Evolutionary conservation across 2,329 filamentous ascomycete species (phyloP).

Genomic region (Xylariaceae sp.): DNA sequence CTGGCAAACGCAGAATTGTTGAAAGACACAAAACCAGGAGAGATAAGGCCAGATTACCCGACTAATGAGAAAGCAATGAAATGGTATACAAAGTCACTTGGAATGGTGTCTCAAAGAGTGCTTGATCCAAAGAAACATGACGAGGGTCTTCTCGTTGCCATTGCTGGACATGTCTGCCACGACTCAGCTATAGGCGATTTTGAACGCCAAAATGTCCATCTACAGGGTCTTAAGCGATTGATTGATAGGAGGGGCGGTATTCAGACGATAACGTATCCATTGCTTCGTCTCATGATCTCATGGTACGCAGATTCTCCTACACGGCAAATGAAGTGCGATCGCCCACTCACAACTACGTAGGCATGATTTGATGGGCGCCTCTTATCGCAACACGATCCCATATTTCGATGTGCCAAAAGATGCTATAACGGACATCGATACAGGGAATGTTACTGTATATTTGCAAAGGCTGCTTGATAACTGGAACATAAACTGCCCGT

Average conservation of each 20-base stretch:
- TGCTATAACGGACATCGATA: slow-evolving; percentile 20
- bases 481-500: slow-evolving; percentile 22
- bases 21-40: slow-evolving; percentile 11
- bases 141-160: slow-evolving; percentile 26
- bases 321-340: background rate
- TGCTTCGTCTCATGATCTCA: slow-evolving; percentile 27
- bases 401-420: slow-evolving; percentile 21
- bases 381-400: slow-evolving; percentile 23
- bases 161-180: slow-evolving; percentile 28
- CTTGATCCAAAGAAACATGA: slow-evolving; percentile 13
- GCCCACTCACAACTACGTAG: slow-evolving; percentile 12
- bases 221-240: slow-evolving; percentile 26
- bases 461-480: slow-evolving; percentile 20
- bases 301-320: slow-evolving; percentile 18
- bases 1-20: slow-evolving; percentile 26
- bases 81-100: slow-evolving; percentile 27
- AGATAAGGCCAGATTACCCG: slow-evolving; percentile 18
- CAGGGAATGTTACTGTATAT: slow-evolving; percentile 18
- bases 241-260: slow-evolving; percentile 26
- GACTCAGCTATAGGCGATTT: slow-evolving; percentile 27
- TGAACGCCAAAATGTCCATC: slow-evolving; percentile 23
- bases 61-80: slow-evolving; percentile 23
- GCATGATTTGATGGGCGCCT: slow-evolving; percentile 27
- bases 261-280: slow-evolving; percentile 20
- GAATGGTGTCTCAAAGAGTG: slow-evolving; percentile 23